Conservation (phyloP, 352 stramenopile genomes). For the Globisporangium iwayamae region DNA sequence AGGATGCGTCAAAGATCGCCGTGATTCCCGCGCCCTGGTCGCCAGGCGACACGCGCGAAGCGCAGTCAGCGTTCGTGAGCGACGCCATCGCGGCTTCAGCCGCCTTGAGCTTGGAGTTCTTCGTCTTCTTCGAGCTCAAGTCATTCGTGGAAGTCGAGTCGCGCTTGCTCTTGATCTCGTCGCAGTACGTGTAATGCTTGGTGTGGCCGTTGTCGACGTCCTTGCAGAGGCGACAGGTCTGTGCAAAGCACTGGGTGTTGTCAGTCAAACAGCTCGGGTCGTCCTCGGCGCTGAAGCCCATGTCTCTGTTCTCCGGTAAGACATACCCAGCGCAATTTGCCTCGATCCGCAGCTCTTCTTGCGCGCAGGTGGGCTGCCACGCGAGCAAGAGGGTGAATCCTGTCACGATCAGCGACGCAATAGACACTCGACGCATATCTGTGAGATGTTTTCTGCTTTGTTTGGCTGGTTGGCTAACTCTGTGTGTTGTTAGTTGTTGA, state of each 20-base stretch:
- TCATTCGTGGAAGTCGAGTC: neutral
- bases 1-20: constrained; percentile 20
- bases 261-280: constrained; percentile 3
- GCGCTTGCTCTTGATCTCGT: neutral
- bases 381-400: neutral
- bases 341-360: neutral
- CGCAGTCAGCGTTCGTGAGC: constrained; percentile 20
- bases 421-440: constrained; percentile 1
- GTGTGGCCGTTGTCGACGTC: constrained; percentile 9
- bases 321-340: neutral
- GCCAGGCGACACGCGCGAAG: constrained; percentile 23
- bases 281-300: constrained; percentile 12
- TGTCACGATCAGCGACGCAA: neutral
- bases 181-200: constrained; percentile 14
- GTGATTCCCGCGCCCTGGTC: constrained; percentile 35
- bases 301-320: neutral
- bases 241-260: constrained; percentile 21
- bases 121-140: neutral
- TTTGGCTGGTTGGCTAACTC: neutral
- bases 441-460: neutral
- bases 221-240: constrained; percentile 22
- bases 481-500: too few species aligned
- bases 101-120: neutral
- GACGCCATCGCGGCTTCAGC: neutral
- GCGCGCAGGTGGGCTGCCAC: neutral